phyloP scores from a whole-genome alignment of 78 protist genomes.

The Anaeramoeba ignava region DNA sequence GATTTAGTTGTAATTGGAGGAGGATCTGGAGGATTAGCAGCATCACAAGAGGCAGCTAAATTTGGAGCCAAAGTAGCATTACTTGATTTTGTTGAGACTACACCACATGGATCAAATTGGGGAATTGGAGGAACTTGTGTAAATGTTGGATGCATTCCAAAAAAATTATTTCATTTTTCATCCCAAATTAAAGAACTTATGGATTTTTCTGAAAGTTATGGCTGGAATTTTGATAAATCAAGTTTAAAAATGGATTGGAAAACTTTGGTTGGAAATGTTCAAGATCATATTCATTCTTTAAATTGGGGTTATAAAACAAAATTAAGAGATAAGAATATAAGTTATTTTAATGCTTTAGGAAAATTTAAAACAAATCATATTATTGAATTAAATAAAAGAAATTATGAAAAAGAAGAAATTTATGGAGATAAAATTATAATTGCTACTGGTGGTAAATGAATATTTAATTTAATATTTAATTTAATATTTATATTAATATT shows the following conservation, averaged over 20 bases:
- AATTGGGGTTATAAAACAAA: conserved; percentile 68
- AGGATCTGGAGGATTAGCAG: conserved; percentile 73
- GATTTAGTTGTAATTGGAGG: conserved; percentile 80
- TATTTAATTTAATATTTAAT: too few relatives aligned
- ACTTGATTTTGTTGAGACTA: conserved; percentile 64
- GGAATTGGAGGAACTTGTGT: conserved; percentile 75
- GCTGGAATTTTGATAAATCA: conserved; percentile 42
- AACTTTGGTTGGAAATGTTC: conserved; percentile 39
- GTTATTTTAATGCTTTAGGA: conserved; percentile 68
- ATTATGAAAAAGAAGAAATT: conserved; percentile 28
- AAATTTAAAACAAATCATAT: conserved; percentile 58
- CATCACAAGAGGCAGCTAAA: conserved; percentile 50
- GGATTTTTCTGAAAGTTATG: conserved; percentile 52
- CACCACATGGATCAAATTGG: conserved; percentile 51
- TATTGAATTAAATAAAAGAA: conserved; percentile 20
- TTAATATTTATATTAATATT: too few relatives aligned
- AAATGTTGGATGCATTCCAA: conserved; percentile 88
- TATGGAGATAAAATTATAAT: too few relatives aligned
- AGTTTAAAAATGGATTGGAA: not conserved
- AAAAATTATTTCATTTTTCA: conserved; percentile 26
- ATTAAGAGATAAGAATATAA: conserved; percentile 36
- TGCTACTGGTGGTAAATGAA: too few relatives aligned
- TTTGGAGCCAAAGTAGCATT: conserved; percentile 46
- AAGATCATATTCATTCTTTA: conserved; percentile 56
- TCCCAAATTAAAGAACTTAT: conserved; percentile 32